Conservation (phyloP, 805 yeast genomes). For the Ogataea thermomethanolica region DNA sequence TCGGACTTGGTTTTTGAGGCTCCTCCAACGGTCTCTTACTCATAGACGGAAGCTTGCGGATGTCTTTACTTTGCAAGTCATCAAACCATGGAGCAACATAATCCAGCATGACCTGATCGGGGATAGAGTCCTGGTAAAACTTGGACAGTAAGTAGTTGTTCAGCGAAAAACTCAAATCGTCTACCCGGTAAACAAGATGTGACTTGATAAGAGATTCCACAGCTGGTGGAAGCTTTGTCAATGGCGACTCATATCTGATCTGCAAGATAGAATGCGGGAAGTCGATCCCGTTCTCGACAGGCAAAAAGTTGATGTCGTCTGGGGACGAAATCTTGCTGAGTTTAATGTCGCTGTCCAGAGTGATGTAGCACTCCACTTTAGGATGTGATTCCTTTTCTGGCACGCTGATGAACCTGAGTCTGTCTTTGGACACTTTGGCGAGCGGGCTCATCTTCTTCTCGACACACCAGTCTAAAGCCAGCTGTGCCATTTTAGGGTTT, state of each 20-base stretch:
- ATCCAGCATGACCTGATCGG: conserved; percentile 25
- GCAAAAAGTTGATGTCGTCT: conserved; percentile 10
- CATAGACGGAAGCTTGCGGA: conserved; percentile 43
- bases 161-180: conserved; percentile 32
- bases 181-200: conserved; percentile 47
- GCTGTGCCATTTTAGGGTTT: conserved; percentile 31
- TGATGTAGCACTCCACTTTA: conserved; percentile 30
- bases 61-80: conserved; percentile 30
- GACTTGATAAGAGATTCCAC: conserved; percentile 41
- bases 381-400: conserved; percentile 4
- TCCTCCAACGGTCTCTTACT: conserved; percentile 7
- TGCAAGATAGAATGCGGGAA: conserved; percentile 52
- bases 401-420: conserved; percentile 28
- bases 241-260: conserved; percentile 41
- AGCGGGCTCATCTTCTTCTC: conserved; percentile 29
- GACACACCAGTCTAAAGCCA: conserved; percentile 32
- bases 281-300: conserved; percentile 10
- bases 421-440: conserved; percentile 25
- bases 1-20: background rate
- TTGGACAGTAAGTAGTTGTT: conserved; percentile 31
- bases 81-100: conserved; percentile 34
- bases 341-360: conserved; percentile 29
- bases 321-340: conserved; percentile 11
- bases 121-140: conserved; percentile 18
- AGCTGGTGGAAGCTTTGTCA: conserved; percentile 34